These are phyloP conservation scores for Neoboletus brunneissimus DNA, from an alignment of 768 basidiomycete species.

Conservation along the genomic window DNA sequence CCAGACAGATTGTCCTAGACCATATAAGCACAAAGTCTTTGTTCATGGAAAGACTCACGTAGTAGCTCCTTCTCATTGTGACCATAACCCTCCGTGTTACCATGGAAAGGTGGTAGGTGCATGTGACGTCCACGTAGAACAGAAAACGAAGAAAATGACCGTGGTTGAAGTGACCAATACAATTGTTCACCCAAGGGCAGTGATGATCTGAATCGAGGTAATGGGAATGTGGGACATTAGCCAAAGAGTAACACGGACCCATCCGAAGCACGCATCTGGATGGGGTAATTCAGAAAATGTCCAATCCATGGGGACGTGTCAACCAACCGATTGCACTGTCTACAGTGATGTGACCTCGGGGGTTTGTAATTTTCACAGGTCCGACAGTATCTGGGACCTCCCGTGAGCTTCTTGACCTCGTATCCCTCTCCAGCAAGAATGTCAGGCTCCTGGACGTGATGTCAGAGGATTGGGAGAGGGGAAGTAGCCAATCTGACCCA, in stretches of 20 bases:
- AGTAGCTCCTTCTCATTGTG: constrained; percentile 42
- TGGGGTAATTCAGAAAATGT: constrained; percentile 1
- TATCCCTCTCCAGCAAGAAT: constrained; percentile 61
- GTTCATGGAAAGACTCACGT: constrained; percentile 41
- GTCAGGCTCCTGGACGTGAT: constrained; percentile 58
- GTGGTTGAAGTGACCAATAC: constrained; percentile 91
- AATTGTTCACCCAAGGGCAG: constrained; percentile 93
- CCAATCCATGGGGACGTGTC: not conserved
- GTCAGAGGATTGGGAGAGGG: constrained; percentile 6
- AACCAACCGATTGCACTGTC: constrained; percentile 74
- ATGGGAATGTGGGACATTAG: not conserved
- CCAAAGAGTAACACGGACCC: constrained; percentile 48
- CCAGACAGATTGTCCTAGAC: constrained; percentile 65
- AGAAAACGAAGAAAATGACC: constrained; percentile 89
- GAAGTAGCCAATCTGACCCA: constrained; percentile 56
- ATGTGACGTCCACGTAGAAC: constrained; percentile 88
- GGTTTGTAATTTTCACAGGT: constrained; percentile 85
- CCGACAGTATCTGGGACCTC: constrained; percentile 80
- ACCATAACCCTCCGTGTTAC: constrained; percentile 61
- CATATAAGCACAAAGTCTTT: not conserved
- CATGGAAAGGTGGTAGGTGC: constrained; percentile 85
- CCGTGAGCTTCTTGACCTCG: constrained; percentile 89
- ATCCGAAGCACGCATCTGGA: constrained; percentile 82
- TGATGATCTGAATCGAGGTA: constrained; percentile 63
- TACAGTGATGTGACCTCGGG: constrained; percentile 90